Evolutionary conservation across 2,329 filamentous ascomycete genomes (phyloP), one percentile per base, ranked within the genome.

Genomic region (Pseudopyricularia javanii): DNA sequence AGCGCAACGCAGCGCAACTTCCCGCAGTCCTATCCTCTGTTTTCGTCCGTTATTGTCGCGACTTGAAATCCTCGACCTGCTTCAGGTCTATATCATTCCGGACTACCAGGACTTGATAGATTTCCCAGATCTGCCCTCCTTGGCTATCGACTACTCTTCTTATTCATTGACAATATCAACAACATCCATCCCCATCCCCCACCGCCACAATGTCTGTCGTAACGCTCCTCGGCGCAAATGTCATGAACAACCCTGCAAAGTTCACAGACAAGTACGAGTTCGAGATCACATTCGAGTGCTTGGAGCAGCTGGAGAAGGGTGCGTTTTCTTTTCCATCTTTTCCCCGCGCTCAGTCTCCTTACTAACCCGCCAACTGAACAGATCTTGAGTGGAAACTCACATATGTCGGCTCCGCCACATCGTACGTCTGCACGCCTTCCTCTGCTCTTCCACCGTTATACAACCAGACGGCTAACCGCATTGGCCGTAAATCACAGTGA

Each of bases 361-460:
- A 49, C 47, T 53, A 28, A 37, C 51, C 60, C 64, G 57, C 62
- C 54, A 37, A 35, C 32, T 11, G 33, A 22, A 35, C 63, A 95
- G 93, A 98, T 72, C 83, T 98, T 56, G 93, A 98, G 73, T 98
- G 93, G 93, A 98, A 98, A 73, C 78, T 98, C 63, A 98, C 90
- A 68, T 98, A 98, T 63, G 93, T 98, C 66, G 94, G 93, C 64
- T 98, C 93, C 61, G 93, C 94, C 58, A 97, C 91, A 54, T 95
- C 89, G 87, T 95, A 77, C 75, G 86, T 78, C 33, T 22, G 55
- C 62, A 56, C 50, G 49, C 53, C 43, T 24, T 20, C 34, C 32
- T 12, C n/a, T 11, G 9, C 9, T 8, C 50, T n/a, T 35, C 30
- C 43, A 4, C 15, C 32, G 12, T 30, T 22, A 5, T 9, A 32